Conservation (phyloP, 805 yeast genomes). For the Saccharomycopsis guyanensis region DNA sequence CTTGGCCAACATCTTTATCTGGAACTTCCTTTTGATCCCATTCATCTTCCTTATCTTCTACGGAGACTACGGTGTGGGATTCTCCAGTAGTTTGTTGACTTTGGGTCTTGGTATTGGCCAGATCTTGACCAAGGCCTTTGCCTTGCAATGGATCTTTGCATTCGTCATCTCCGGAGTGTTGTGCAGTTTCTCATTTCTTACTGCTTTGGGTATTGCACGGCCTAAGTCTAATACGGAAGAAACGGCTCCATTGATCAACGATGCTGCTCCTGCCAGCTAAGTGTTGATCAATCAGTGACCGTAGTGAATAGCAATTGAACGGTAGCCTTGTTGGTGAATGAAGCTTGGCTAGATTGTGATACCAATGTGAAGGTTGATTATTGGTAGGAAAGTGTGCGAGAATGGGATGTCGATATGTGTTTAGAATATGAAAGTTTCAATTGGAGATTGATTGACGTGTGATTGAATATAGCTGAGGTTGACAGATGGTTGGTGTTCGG, state of each 20-base stretch:
- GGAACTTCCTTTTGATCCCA: constrained; percentile 72
- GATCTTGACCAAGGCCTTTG: constrained; percentile 57
- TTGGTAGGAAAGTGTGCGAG: too few relatives aligned
- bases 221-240: background rate
- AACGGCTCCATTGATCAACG: constrained; percentile 7
- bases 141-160: constrained; percentile 84
- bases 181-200: constrained; percentile 42
- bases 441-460: too few relatives aligned
- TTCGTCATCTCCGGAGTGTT: constrained; percentile 54
- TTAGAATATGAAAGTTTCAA: too few relatives aligned
- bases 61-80: constrained; percentile 67
- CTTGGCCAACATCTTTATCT: constrained; percentile 63
- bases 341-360: too few relatives aligned
- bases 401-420: too few relatives aligned
- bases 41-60: constrained; percentile 45
- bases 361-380: too few relatives aligned
- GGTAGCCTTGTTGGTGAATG: too few relatives aligned
- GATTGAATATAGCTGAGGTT: too few relatives aligned
- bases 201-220: constrained; percentile 19
- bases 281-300: too few relatives aligned
- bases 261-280: background rate
- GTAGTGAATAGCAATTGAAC: too few relatives aligned
- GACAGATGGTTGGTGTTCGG: too few relatives aligned
- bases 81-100: constrained; percentile 47
- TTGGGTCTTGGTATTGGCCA: constrained; percentile 69